phyloP scores from a whole-genome alignment of 2,329 filamentous ascomycete genomes.

The Nemania sp. region DNA sequence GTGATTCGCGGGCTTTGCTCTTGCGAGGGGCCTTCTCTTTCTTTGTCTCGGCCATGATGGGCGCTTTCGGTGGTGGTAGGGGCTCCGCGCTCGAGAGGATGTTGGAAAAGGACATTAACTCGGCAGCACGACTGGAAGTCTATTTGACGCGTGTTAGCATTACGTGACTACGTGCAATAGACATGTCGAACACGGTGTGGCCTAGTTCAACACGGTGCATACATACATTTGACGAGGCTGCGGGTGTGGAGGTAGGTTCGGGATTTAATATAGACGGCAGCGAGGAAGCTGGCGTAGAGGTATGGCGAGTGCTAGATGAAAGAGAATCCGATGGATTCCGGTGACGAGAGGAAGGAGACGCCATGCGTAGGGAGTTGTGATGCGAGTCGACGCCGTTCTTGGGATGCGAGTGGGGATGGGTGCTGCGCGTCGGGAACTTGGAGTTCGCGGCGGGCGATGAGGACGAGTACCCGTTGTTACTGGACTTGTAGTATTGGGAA shows the following conservation, averaged over 20 bases:
- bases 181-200: neutral
- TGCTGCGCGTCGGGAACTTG: conserved; percentile 47
- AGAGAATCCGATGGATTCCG: conserved; percentile 46
- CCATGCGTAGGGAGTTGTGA: conserved; percentile 49
- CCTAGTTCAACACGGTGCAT: neutral
- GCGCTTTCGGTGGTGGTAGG: conserved; percentile 62
- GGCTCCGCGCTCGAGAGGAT: conserved; percentile 86
- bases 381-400: conserved; percentile 50
- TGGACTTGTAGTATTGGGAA: conserved; percentile 37
- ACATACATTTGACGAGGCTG: conserved; percentile 50
- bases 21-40: conserved; percentile 55
- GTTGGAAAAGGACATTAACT: conserved; percentile 96
- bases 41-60: conserved; percentile 53
- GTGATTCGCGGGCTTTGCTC: conserved; percentile 64
- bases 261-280: conserved; percentile 52
- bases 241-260: conserved; percentile 45
- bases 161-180: neutral
- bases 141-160: conserved; percentile 52
- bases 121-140: conserved; percentile 79
- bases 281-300: conserved; percentile 49
- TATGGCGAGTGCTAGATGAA: conserved; percentile 45
- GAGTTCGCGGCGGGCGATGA: conserved; percentile 47
- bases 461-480: conserved; percentile 50
- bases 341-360: conserved; percentile 49
- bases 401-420: conserved; percentile 52